These are phyloP conservation scores for Lichtheimia ornata DNA, from an alignment of 371 early-diverging fungal species.

Conservation along the genomic window DNA sequence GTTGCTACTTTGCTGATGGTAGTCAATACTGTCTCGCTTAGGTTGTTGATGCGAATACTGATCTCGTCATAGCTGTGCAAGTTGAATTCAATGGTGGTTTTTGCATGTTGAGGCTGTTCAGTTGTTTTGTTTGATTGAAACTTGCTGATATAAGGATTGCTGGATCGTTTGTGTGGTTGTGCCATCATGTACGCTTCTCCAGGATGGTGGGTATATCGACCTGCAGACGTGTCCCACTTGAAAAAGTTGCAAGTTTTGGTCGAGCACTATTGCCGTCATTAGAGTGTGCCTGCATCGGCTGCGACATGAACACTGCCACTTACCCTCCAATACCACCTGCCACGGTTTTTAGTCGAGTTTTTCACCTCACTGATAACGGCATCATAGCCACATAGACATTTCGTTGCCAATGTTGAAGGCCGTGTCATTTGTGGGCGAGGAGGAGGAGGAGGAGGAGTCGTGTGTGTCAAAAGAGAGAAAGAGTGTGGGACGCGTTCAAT, in stretches of 20 bases:
- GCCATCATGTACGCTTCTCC: slow-evolving; percentile 21
- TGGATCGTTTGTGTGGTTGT: not conserved
- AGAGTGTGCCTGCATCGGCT: no score
- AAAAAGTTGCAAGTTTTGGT: slow-evolving; percentile 30
- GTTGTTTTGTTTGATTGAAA: not conserved
- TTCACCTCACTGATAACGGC: slow-evolving; percentile 6
- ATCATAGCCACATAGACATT: slow-evolving; percentile 12
- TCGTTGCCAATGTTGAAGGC: not conserved
- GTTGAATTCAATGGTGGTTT: slow-evolving; percentile 17
- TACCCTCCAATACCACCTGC: slow-evolving; percentile 43
- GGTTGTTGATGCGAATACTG: slow-evolving; percentile 10
- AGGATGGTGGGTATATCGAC: slow-evolving; percentile 20
- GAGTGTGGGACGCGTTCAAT: no score
- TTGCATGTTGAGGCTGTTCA: not conserved
- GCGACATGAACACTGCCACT: not conserved
- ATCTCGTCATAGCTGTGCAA: slow-evolving; percentile 18
- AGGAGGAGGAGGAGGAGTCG: no score
- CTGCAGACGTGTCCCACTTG: slow-evolving; percentile 39
- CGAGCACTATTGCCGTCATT: slow-evolving; percentile 25
- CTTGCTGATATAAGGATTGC: not conserved
- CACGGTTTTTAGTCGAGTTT: slow-evolving; percentile 22
- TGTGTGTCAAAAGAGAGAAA: no score
- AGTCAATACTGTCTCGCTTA: slow-evolving; percentile 7
- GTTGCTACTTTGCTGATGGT: slow-evolving; percentile 1
- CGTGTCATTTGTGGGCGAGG: no score